These are phyloP conservation scores for Pythium phragmiticola DNA, from an alignment of 352 stramenopile genomes.

Conservation along the genomic window DNA sequence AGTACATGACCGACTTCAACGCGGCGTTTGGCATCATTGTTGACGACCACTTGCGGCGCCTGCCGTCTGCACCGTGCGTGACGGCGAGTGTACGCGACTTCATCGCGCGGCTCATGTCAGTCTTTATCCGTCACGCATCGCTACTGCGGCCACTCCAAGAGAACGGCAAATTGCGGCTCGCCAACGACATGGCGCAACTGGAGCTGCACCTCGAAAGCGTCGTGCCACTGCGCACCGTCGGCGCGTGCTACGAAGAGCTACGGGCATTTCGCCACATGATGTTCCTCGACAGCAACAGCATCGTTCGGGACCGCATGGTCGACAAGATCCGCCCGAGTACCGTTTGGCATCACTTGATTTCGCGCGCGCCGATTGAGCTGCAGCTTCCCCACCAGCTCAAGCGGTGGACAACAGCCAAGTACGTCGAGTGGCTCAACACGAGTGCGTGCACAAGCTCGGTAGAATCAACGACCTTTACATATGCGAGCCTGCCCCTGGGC, in stretches of 20 bases:
- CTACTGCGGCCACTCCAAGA: constrained; percentile 74
- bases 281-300: constrained; percentile 62
- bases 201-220: constrained; percentile 68
- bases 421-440: constrained; percentile 81
- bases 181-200: constrained; percentile 84
- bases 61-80: constrained; percentile 53
- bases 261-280: constrained; percentile 82
- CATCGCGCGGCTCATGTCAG: constrained; percentile 64
- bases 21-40: constrained; percentile 60
- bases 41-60: constrained; percentile 70
- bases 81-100: constrained; percentile 63
- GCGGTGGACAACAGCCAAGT: constrained; percentile 67
- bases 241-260: constrained; percentile 69
- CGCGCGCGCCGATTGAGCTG: constrained; percentile 62
- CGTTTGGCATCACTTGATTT: constrained; percentile 84
- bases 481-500: constrained; percentile 47
- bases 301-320: constrained; percentile 67
- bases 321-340: constrained; percentile 85
- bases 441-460: constrained; percentile 26
- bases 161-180: constrained; percentile 71
- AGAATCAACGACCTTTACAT: constrained; percentile 21
- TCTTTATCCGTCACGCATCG: constrained; percentile 76
- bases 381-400: constrained; percentile 78
- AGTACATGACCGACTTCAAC: constrained; percentile 81
- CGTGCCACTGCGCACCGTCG: constrained; percentile 56